phyloP scores from a whole-genome alignment of 371 early-diverging fungal species.

The Encephalitozoon romaleae region DNA sequence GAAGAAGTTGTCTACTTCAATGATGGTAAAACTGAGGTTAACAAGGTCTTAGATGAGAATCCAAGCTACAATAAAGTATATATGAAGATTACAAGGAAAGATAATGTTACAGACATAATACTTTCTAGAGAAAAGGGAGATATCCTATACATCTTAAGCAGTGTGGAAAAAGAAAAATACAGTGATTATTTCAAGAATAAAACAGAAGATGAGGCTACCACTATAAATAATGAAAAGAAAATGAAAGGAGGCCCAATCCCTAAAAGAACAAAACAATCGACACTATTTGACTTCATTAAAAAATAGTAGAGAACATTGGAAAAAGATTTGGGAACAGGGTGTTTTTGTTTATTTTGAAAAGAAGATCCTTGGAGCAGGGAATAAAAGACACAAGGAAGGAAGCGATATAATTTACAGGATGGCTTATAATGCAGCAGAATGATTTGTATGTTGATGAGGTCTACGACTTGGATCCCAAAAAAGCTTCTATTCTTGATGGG shows the following conservation, averaged over 20 bases:
- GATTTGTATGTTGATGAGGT: no score
- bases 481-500: no score
- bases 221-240: background rate
- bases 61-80: constrained; percentile 7
- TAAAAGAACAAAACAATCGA: background rate
- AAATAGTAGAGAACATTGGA: background rate
- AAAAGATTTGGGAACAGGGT: background rate
- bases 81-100: background rate
- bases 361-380: background rate
- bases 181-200: constrained; percentile 8
- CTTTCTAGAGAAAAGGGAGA: constrained; percentile 13
- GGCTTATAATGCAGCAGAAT: no score
- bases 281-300: background rate
- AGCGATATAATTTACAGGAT: no score
- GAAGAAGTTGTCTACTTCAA: background rate
- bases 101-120: background rate
- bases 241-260: background rate
- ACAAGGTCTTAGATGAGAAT: background rate
- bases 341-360: background rate
- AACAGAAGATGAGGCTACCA: background rate
- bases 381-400: no score
- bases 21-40: background rate
- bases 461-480: no score
- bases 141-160: constrained; percentile 14
- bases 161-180: background rate